A percentile compares a stretch with the other conserved stretches of the same genome.
Conservation (phyloP, 2,329 filamentous ascomycete species). For the Fusarium subtropicale region DNA sequence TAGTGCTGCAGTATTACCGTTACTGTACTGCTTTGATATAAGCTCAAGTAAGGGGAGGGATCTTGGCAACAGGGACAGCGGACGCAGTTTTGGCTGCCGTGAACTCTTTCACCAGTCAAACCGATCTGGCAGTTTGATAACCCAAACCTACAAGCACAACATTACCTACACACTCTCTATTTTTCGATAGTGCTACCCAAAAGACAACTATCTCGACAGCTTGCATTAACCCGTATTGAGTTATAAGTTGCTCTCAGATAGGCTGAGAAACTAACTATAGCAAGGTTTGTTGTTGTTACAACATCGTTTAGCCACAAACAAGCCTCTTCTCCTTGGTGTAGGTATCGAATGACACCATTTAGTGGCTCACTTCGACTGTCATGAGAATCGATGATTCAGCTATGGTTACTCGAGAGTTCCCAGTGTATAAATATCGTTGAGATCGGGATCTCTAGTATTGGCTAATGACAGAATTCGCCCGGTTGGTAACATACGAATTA, state of each 20-base stretch:
- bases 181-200: neutral
- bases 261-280: conserved; percentile 1
- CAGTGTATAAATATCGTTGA: conserved; percentile 11
- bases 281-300: neutral
- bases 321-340: conserved; percentile 10
- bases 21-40: conserved; percentile 1
- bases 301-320: conserved; percentile 16
- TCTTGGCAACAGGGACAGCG: conserved; percentile 9
- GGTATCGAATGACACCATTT: conserved; percentile 26
- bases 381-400: conserved; percentile 2
- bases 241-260: conserved; percentile 1
- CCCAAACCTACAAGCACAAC: too few relatives aligned
- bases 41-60: conserved; percentile 9
- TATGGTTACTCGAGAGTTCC: conserved; percentile 37
- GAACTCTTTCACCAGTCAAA: conserved; percentile 15
- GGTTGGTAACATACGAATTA: neutral
- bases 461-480: neutral
- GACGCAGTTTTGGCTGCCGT: conserved; percentile 7
- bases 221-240: neutral
- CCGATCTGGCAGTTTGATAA: conserved; percentile 3
- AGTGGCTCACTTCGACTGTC: conserved; percentile 4
- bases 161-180: neutral
- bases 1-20: conserved; percentile 17
- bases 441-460: neutral
- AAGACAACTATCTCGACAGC: neutral